phyloP scores from a whole-genome alignment of 345 rosid genomes.

The Turritis glabra region DNA sequence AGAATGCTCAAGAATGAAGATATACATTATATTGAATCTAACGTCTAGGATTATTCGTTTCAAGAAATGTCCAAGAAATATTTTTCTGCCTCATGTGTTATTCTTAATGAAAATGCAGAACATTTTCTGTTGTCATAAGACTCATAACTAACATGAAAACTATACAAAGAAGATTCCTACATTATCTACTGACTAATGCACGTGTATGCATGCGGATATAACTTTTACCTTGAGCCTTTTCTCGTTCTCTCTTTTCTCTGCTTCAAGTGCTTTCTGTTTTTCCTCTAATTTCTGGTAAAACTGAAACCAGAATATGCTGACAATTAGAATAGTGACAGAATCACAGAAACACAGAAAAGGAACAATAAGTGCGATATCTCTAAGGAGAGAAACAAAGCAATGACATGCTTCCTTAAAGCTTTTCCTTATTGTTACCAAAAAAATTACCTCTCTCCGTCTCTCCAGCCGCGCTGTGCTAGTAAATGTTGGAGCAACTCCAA shows the following conservation, averaged over 20 bases:
- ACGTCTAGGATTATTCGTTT: neutral
- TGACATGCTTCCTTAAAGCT: neutral
- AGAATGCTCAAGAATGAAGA: slow-evolving; percentile 12
- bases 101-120: neutral
- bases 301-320: slow-evolving; percentile 42
- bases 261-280: slow-evolving; percentile 85
- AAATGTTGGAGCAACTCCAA: slow-evolving; percentile 88
- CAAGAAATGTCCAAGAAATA: neutral
- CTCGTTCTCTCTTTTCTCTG: slow-evolving; percentile 68
- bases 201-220: neutral
- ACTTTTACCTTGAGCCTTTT: slow-evolving; percentile 70
- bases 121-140: neutral
- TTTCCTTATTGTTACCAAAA: neutral
- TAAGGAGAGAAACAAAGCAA: slow-evolving; percentile 7
- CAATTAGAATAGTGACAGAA: slow-evolving; percentile 22
- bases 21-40: neutral
- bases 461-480: slow-evolving; percentile 66
- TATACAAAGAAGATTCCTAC: neutral
- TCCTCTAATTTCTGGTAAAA: slow-evolving; percentile 81
- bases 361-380: neutral
- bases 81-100: neutral
- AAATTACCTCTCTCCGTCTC: slow-evolving; percentile 82
- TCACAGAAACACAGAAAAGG: slow-evolving; percentile 16
- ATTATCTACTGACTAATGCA: neutral
- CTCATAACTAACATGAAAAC: neutral